phyloP scores from a whole-genome alignment of 495 filamentous ascomycete genomes.

The Penicillium paxilli region DNA sequence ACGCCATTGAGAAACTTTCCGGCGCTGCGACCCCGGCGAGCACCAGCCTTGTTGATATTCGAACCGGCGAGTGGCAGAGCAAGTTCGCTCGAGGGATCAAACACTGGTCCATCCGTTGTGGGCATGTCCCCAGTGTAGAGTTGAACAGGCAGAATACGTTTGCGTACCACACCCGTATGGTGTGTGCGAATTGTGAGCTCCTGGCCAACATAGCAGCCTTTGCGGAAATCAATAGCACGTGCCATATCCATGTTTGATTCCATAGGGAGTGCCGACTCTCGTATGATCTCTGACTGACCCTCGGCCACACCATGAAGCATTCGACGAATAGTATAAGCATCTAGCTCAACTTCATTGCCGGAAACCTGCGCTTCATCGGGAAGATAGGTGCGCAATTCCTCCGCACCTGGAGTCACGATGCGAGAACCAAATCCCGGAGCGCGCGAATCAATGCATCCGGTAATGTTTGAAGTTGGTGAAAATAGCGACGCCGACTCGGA shows the following conservation, averaged over 20 bases:
- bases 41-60: slow-evolving; percentile 47
- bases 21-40: slow-evolving; percentile 61
- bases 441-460: slow-evolving; percentile 59
- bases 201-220: slow-evolving; percentile 96
- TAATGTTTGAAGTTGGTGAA: slow-evolving; percentile 21
- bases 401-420: slow-evolving; percentile 46
- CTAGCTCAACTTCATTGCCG: slow-evolving; percentile 35
- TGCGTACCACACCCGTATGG: slow-evolving; percentile 90
- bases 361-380: slow-evolving; percentile 36
- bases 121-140: slow-evolving; percentile 57
- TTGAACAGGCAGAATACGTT: slow-evolving; percentile 81
- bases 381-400: slow-evolving; percentile 39
- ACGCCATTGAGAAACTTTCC: slow-evolving; percentile 76
- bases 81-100: slow-evolving; percentile 43
- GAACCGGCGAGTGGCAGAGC: slow-evolving; percentile 30
- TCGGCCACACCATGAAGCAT: slow-evolving; percentile 81
- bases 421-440: slow-evolving; percentile 69
- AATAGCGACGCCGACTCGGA: slow-evolving; percentile 33
- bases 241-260: slow-evolving; percentile 85
- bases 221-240: slow-evolving; percentile 83
- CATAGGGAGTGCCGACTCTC: slow-evolving; percentile 69
- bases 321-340: slow-evolving; percentile 65
- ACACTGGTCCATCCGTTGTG: slow-evolving; percentile 46
- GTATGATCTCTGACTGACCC: slow-evolving; percentile 73
- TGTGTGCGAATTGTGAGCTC: slow-evolving; percentile 93